Evolutionary conservation across 768 basidiomycete genomes (phyloP).

Genomic region (Clavaria fumosa): DNA sequence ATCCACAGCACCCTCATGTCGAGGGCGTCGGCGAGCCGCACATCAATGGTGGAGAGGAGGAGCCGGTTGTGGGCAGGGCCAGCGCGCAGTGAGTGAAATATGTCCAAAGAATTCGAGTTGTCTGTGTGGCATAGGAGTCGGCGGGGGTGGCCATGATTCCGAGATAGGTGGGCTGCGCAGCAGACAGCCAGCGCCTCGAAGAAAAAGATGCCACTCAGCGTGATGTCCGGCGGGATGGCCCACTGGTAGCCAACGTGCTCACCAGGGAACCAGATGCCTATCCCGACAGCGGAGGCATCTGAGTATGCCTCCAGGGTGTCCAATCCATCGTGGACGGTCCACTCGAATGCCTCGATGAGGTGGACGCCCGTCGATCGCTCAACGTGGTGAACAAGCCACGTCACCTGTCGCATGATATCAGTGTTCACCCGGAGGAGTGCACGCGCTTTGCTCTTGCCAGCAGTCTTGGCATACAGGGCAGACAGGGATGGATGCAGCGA

Average conservation of each 20-base stretch:
- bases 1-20: conserved; percentile 11
- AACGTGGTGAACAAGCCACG: conserved; percentile 19
- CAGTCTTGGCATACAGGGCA: conserved; percentile 19
- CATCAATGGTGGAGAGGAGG: conserved; percentile 10
- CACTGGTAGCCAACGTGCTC: conserved; percentile 8
- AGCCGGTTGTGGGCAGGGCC: conserved; percentile 11
- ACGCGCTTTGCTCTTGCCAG: conserved; percentile 9
- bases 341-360: conserved; percentile 11
- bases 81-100: conserved; percentile 10
- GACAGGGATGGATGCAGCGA: conserved; percentile 16
- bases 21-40: conserved; percentile 5
- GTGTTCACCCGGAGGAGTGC: conserved; percentile 16
- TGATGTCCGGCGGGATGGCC: background rate
- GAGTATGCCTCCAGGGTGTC: conserved; percentile 11
- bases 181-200: conserved; percentile 15
- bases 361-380: conserved; percentile 9
- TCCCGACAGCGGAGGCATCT: conserved; percentile 12
- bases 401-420: conserved; percentile 12
- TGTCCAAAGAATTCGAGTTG: conserved; percentile 13
- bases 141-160: background rate
- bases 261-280: conserved; percentile 13
- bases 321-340: conserved; percentile 8
- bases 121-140: conserved; percentile 15
- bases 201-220: conserved; percentile 12
- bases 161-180: conserved; percentile 5